Evolutionary conservation across 331 rosid genomes (phyloP), one percentile per base, ranked within the genome.

Genomic region (Rosa hybrid): DNA sequence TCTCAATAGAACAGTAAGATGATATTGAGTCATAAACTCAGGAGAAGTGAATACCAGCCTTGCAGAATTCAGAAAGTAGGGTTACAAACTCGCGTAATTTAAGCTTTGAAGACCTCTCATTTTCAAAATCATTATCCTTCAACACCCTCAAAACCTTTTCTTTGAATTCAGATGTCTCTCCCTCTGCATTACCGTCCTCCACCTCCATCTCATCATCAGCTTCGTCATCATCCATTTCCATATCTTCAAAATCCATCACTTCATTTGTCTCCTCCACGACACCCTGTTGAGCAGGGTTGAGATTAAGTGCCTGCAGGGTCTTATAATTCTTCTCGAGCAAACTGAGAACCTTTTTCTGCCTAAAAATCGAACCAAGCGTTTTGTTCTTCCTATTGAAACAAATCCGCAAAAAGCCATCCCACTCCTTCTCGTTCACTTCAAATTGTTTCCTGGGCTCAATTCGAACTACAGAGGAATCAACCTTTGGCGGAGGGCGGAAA

Each of bases 401-500:
- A 18, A 90, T 87, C 5, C 96, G 79, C 68, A 92, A 59, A 60
- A 95, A 92, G 3, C 98, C 98, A 71, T 95, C 98, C 98, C 98
- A 95, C 71, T 95, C 97, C 84, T 87, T 90, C 12, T 90, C 95
- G 42, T 91, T 90, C 71, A 91, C 98, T 62, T 86, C 92, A 60
- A 90, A 87, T 0, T 84, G 98, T 68, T 83, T 90, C 78, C 94
- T 72, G 0, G 98, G 98, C 89, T 94, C 97, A 23, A 95, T 92
- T 21, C 98, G 83, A 23, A 95, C 97, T 0, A 92, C 98, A 1
- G 98, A 92, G 7, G 98, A 95, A 84, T 95, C 97, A 12, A 94
- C 98, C 83, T 94, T 94, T 0, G 98, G 98, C 0, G 97, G 98
- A 57, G 98, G 98, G 4, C 98, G 94, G 56, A 94, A 94, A 79